A percentile compares a stretch with the other conserved stretches of the same genome.
phyloP scores from a whole-genome alignment of 2,329 filamentous ascomycete species.

The Colletotrichum sp. region DNA sequence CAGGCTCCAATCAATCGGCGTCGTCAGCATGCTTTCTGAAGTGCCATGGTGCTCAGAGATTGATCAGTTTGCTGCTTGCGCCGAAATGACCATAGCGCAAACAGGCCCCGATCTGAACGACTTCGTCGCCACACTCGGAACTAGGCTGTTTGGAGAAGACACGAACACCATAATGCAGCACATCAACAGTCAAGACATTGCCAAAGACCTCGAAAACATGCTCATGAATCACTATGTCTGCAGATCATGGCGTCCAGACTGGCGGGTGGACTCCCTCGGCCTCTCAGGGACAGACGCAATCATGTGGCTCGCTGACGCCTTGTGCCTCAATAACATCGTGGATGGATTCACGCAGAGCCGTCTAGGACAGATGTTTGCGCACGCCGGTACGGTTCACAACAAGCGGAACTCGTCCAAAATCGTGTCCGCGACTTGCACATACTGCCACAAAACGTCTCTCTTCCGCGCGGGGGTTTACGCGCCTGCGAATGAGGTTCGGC shows the following conservation, averaged over 20 bases:
- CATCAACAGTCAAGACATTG: rapidly evolving
- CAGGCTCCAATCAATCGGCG: no score
- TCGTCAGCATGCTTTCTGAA: no score
- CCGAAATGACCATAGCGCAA: no score
- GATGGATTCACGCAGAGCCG: not conserved
- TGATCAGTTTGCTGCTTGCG: no score
- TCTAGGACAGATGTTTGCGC: not conserved
- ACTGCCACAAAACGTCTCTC: not conserved
- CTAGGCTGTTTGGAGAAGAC: no score
- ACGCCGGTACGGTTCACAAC: not conserved
- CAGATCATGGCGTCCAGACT: not conserved
- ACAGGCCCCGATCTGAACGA: no score
- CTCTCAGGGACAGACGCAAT: not conserved
- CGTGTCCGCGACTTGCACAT: not conserved
- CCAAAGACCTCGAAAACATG: no score
- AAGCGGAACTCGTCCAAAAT: not conserved
- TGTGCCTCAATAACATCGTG: rapidly evolving
- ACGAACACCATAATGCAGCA: no score
- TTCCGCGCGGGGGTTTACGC: not conserved
- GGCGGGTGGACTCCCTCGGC: not conserved
- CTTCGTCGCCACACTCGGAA: no score
- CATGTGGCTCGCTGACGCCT: not conserved
- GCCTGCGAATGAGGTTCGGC: not conserved
- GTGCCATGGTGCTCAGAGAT: no score
- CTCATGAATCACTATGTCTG: not conserved